Conservation (phyloP, 495 filamentous ascomycete genomes). For the Trichoderma parareesei region DNA sequence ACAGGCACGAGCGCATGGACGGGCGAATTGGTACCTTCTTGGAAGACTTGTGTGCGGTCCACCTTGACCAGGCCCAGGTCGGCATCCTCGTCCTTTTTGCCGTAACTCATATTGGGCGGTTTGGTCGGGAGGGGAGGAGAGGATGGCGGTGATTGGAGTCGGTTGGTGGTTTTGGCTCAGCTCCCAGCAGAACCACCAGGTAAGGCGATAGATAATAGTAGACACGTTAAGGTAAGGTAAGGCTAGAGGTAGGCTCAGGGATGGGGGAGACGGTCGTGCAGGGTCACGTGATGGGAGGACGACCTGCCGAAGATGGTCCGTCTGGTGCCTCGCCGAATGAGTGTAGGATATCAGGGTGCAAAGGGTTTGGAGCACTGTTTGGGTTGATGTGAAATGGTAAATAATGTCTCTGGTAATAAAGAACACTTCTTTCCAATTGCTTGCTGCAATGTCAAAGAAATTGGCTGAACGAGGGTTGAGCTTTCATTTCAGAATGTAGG, state of each 20-base stretch:
- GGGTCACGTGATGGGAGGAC: not conserved
- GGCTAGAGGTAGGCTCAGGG: slow-evolving; percentile 7
- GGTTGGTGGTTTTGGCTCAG: slow-evolving; percentile 6
- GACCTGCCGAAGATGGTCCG: slow-evolving; percentile 1
- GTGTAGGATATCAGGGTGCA: too few species aligned
- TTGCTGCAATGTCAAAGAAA: too few species aligned
- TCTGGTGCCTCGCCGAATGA: too few species aligned
- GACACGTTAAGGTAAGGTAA: not conserved
- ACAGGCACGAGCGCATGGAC: not conserved
- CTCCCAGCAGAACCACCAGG: slow-evolving; percentile 6
- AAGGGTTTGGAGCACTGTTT: too few species aligned
- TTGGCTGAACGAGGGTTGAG: too few species aligned
- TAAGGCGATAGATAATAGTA: not conserved
- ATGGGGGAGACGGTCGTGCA: slow-evolving; percentile 2
- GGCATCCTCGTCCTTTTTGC: slow-evolving; percentile 97
- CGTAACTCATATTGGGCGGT: slow-evolving; percentile 72
- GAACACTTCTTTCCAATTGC: too few species aligned
- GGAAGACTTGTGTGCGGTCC: slow-evolving; percentile 95
- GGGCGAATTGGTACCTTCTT: slow-evolving; percentile 65
- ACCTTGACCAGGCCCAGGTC: slow-evolving; percentile 89
- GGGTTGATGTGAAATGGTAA: not conserved
- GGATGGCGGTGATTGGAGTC: slow-evolving; percentile 1
- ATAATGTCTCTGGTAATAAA: too few species aligned
- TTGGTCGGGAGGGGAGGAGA: not conserved
- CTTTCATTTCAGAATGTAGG: too few species aligned